Base-by-base conservation (phyloP, 768 basidiomycete genomes). In the Tulasnella sp. region DNA sequence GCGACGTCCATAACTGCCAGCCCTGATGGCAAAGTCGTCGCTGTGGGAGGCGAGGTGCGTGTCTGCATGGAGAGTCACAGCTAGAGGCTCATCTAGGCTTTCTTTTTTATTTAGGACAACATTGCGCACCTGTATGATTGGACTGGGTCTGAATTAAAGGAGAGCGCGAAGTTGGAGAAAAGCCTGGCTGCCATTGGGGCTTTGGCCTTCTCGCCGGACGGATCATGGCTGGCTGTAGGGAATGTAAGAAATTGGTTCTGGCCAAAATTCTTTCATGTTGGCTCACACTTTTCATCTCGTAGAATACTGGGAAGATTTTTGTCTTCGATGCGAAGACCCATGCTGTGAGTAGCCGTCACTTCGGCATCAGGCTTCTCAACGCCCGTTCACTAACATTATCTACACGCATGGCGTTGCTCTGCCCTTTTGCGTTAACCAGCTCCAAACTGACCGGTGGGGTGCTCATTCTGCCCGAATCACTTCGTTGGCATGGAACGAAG, bases 381-480 rank as follows among this genome's bases (percentile, higher is more conserved):
- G n/a, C 60, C 37, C 60, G 34, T 22, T 40, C 78, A 34, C 48
- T 82, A 8, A 76, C 40, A 11, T 75, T 42, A 9, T 69, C n/a
- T 22, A 41, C 34, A 22, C n/a, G 18, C n/a, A 81, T 73, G 31
- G 72, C 24, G 31, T 22, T 78, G 1, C 1, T 54, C 4, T 40
- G 22, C 41, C 20, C 74, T 24, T 79, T 79, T 48, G 37, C 42
- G 18, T 11, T 48, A 14, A 74, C 4, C 83, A 94, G 93, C 83
- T 90, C 82, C 87, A 93, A 81, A 93, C 93, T 54, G 89, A 92
- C 3, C 91, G 92, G 79, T 98, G 97, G 97, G 90, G 93, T 11
- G 91, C 92, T 88, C 97, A 99, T 86, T 89, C 92, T 12, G 94
- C 91, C 0, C 92, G 95, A 41, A 90, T 98, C 81, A 90, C 92